Conservation (phyloP, 2,329 filamentous ascomycete genomes). For the Ophiostoma tasmaniense region DNA sequence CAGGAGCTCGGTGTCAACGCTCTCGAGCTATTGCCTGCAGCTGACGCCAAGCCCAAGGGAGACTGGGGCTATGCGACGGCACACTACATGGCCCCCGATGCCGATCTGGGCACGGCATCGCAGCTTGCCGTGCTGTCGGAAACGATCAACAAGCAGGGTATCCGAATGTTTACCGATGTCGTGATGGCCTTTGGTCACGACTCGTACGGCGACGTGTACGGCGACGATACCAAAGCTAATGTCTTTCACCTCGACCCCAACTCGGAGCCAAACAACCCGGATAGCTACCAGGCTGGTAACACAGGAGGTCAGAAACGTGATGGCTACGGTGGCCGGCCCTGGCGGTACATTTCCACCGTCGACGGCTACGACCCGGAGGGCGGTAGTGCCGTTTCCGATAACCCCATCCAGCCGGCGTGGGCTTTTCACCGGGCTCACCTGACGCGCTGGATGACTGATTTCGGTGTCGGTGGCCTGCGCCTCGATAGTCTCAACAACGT, state of each 20-base stretch:
- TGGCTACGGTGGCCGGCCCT: not conserved
- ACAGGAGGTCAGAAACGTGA: conserved; percentile 3
- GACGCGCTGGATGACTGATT: conserved; percentile 21
- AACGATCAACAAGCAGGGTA: conserved; percentile 18
- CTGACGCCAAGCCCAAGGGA: conserved; percentile 21
- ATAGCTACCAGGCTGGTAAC: conserved; percentile 23
- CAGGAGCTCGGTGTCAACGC: conserved; percentile 24
- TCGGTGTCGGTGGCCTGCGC: conserved; percentile 22
- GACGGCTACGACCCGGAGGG: not conserved
- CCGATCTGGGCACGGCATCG: conserved; percentile 21
- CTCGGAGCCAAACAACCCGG: conserved; percentile 21
- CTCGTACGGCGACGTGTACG: conserved; percentile 14
- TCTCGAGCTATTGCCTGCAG: conserved; percentile 22
- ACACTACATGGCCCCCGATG: conserved; percentile 23
- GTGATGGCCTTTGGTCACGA: conserved; percentile 25
- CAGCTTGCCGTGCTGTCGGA: conserved; percentile 20
- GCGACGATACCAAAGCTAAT: conserved; percentile 17
- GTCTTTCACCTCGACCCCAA: conserved; percentile 22
- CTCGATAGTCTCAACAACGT: conserved; percentile 25
- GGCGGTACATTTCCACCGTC: not conserved
- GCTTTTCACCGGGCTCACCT: not conserved
- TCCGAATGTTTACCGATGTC: conserved; percentile 23
- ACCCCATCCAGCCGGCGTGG: not conserved
- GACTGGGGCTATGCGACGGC: conserved; percentile 24
- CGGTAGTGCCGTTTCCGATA: not conserved